These are phyloP conservation scores for Mycena albidolilacea DNA, from an alignment of 768 basidiomycete genomes.

Conservation along the genomic window DNA sequence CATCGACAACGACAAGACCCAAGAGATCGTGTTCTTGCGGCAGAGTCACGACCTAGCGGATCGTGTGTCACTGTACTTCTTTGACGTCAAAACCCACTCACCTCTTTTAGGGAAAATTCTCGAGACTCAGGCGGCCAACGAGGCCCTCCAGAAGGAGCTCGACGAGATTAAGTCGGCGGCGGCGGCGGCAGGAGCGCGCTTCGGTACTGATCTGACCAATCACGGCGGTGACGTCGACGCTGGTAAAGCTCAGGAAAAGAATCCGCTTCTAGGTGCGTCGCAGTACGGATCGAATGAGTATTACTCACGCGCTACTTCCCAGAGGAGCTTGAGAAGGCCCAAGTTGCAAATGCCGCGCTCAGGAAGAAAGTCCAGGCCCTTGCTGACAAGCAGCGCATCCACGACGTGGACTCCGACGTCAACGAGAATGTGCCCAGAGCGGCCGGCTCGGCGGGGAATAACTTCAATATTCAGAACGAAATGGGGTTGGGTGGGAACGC, in stretches of 20 bases:
- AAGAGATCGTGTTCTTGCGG: background rate
- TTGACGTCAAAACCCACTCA: background rate
- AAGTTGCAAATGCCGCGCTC: background rate
- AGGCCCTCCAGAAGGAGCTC: background rate
- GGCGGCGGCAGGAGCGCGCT: background rate
- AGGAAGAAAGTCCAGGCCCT: background rate
- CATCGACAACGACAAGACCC: background rate
- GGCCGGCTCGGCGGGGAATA: too few species aligned
- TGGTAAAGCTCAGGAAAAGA: background rate
- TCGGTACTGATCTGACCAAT: background rate
- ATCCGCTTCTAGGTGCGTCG: background rate
- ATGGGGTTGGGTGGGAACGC: conserved; percentile 11
- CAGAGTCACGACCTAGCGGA: background rate
- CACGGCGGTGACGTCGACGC: background rate
- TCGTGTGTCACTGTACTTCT: background rate
- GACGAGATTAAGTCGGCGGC: background rate
- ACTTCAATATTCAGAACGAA: conserved; percentile 16
- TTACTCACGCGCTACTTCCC: background rate
- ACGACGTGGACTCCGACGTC: background rate
- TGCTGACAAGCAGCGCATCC: background rate
- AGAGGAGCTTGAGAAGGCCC: background rate
- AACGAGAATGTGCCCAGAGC: background rate
- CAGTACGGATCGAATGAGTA: background rate
- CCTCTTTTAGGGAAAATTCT: background rate
- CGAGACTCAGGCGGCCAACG: background rate